Evolutionary conservation across 1,284 basidiomycete species (phyloP), one percentile per base, ranked within the genome.

Genomic region (Rhizopogon parksii): DNA sequence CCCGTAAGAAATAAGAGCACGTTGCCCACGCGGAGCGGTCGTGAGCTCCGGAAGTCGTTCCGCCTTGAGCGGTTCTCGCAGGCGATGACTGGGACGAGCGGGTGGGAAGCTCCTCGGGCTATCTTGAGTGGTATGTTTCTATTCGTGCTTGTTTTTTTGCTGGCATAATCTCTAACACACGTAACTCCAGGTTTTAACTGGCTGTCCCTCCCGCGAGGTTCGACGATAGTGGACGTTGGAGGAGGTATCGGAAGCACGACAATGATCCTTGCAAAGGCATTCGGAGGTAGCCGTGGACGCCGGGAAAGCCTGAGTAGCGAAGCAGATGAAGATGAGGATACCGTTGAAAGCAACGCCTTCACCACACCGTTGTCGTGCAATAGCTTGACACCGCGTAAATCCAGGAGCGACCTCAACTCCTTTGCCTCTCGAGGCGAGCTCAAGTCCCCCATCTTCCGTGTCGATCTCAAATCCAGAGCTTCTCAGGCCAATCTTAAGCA

Each of bases 241-340:
- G 85, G 85, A 6, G 85, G 86, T 0, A 83, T 86, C 39, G 87
- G 86, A 7, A 82, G 80, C n/a, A 82, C 82, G 0, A 79, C 75
- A 17, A 80, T 88, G 77, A 56, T 79, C 38, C 75, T 89, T 17
- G 82, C 80, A 15, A 75, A 76, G 39, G 73, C 77, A 2, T 81
- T 81, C 53, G 67, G 61, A 8, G 17, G 9, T 55, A 53, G 27
- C 39, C 43, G 21, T 34, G 40, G n/a, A 40, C 14, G 52, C 25
- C 50, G 39, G 2, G 53, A 50, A 14, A 46, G 39, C 14, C 25
- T 21, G 21, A 46, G 42, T 14, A 48, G 47, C 21, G 27, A 43
- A 6, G 43, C 11, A 21, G 38, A 24, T 32, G 47, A 19, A 30
- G 38, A 24, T 46, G 47, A 46, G 47, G 42, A 19, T 17, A 46